Conservation (phyloP, 208 protist genomes). For the Trypanosoma cruzi region DNA sequence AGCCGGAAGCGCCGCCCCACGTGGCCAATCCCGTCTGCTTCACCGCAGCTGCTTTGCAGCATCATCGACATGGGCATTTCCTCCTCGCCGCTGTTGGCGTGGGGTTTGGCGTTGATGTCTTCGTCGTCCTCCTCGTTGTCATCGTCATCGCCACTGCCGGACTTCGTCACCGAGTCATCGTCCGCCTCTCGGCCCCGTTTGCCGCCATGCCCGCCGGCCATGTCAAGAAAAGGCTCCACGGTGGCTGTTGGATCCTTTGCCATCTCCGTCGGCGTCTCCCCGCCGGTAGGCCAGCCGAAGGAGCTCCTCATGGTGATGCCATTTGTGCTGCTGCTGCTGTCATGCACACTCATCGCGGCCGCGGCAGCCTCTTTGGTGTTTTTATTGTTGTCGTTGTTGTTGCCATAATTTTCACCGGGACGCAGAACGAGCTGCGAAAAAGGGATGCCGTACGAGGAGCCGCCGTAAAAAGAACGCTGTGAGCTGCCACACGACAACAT, state of each 20-base stretch:
- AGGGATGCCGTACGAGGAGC: constrained; percentile 19
- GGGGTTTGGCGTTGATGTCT: neutral
- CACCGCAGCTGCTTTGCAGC: neutral
- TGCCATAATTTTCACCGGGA: neutral
- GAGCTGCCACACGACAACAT: constrained; percentile 5
- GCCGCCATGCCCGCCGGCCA: constrained; percentile 4
- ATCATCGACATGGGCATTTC: neutral
- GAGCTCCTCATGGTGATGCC: too few species aligned
- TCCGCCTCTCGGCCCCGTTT: constrained; percentile 15
- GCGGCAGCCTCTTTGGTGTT: neutral
- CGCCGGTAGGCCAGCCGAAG: too few species aligned
- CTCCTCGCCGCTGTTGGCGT: neutral
- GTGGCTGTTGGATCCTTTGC: neutral
- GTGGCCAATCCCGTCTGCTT: neutral
- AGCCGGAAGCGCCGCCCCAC: constrained; percentile 2
- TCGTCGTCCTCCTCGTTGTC: neutral
- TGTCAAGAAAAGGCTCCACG: neutral
- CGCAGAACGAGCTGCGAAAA: constrained; percentile 29
- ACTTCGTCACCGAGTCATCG: neutral
- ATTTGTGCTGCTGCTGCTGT: too few species aligned
- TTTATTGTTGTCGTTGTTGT: too few species aligned
- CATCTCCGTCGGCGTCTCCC: neutral
- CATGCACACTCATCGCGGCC: too few species aligned
- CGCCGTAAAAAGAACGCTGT: constrained; percentile 18
- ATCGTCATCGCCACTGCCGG: constrained; percentile 1